phyloP scores from a whole-genome alignment of 2,329 filamentous ascomycete genomes.

The Calonectria honghensis region DNA sequence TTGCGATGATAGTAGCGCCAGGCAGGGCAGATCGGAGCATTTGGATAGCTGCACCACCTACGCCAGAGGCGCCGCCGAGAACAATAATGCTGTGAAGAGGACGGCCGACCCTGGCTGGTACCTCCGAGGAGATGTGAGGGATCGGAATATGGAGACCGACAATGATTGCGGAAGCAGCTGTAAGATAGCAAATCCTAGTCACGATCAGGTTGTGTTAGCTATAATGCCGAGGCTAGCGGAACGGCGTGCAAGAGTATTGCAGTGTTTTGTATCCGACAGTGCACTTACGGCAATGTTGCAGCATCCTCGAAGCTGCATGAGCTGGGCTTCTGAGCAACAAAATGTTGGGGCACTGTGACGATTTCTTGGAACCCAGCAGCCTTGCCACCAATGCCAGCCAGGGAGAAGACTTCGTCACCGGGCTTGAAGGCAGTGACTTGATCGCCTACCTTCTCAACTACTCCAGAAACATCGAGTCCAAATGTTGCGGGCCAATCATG shows the following conservation, averaged over 20 bases:
- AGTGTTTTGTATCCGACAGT: constrained; percentile 3
- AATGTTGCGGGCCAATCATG: constrained; percentile 45
- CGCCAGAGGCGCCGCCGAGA: constrained; percentile 47
- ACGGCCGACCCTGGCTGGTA: constrained; percentile 19
- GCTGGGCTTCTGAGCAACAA: constrained; percentile 46
- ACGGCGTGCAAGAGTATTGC: neutral
- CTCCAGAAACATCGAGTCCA: constrained; percentile 49
- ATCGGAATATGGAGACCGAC: constrained; percentile 46
- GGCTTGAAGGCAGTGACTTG: constrained; percentile 45
- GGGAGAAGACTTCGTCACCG: constrained; percentile 64
- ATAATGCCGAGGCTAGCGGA: neutral
- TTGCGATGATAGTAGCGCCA: constrained; percentile 39
- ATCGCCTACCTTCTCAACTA: constrained; percentile 50
- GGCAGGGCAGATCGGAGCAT: constrained; percentile 47
- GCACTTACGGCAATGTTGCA: constrained; percentile 47
- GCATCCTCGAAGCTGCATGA: constrained; percentile 43
- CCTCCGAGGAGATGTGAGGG: constrained; percentile 41
- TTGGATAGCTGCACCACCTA: constrained; percentile 49
- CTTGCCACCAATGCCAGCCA: constrained; percentile 48
- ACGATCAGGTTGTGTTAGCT: constrained; percentile 32
- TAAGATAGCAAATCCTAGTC: constrained; percentile 48
- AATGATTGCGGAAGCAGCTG: constrained; percentile 46
- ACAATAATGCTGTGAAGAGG: constrained; percentile 42
- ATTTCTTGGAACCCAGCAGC: constrained; percentile 47
- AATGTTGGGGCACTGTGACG: constrained; percentile 47